phyloP scores from a whole-genome alignment of 2,329 filamentous ascomycete species.

The Aspergillus pseudonomiae region DNA sequence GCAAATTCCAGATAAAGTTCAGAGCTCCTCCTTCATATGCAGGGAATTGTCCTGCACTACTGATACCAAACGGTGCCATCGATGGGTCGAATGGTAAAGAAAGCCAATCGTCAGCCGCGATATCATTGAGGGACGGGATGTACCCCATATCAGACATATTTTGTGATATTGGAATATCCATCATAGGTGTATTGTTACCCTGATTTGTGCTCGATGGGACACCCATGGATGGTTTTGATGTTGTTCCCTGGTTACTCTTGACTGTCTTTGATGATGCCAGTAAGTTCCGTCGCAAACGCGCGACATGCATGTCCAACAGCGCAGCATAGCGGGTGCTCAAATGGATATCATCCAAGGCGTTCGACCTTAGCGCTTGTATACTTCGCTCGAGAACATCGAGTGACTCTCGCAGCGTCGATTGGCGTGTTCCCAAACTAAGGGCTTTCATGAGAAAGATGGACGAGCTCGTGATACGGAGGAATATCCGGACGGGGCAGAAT shows the following conservation, averaged over 20 bases:
- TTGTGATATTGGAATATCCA: conserved; percentile 27
- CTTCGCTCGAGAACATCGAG: conserved; percentile 53
- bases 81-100: conserved; percentile 48
- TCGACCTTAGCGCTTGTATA: conserved; percentile 53
- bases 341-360: conserved; percentile 56
- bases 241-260: conserved; percentile 30
- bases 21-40: conserved; percentile 44
- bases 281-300: conserved; percentile 44
- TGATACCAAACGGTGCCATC: conserved; percentile 48
- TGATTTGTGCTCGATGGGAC: conserved; percentile 31
- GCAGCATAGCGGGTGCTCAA: conserved; percentile 55
- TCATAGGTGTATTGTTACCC: conserved; percentile 23
- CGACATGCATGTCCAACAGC: conserved; percentile 50
- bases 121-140: conserved; percentile 33
- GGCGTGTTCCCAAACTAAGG: conserved; percentile 53
- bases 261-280: conserved; percentile 36
- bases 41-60: conserved; percentile 40
- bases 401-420: conserved; percentile 53
- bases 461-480: conserved; percentile 57
- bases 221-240: conserved; percentile 33
- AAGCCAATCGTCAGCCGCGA: conserved; percentile 46
- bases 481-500: conserved; percentile 58
- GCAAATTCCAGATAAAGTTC: conserved; percentile 50
- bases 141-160: conserved; percentile 32
- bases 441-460: conserved; percentile 59